phyloP scores from a whole-genome alignment of 768 basidiomycete genomes.

The Lyophyllum shimeji region DNA sequence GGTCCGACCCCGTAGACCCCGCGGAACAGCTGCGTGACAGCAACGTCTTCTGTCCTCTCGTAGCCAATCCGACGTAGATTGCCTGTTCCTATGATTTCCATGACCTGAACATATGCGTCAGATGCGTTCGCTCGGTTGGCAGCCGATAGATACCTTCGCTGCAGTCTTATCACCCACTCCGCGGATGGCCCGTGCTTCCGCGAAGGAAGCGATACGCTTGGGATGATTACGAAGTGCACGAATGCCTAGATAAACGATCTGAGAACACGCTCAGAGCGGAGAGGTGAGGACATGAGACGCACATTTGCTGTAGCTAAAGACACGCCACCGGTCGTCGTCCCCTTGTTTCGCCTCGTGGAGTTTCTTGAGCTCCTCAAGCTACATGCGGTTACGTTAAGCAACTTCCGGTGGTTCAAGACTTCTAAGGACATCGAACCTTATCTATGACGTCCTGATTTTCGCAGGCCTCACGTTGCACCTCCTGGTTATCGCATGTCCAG shows the following conservation, averaged over 20 bases:
- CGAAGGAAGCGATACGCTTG: conserved; percentile 53
- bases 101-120: conserved; percentile 48
- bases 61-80: conserved; percentile 65
- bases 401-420: background rate
- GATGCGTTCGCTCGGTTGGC: background rate
- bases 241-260: conserved; percentile 45
- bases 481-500: conserved; percentile 64
- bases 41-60: conserved; percentile 65
- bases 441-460: conserved; percentile 75
- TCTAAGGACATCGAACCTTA: conserved; percentile 45
- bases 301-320: conserved; percentile 68
- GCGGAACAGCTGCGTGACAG: conserved; percentile 57
- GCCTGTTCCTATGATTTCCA: conserved; percentile 79
- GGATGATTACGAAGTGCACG: conserved; percentile 55
- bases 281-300: conserved; percentile 10
- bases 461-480: conserved; percentile 32
- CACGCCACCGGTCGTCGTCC: conserved; percentile 69
- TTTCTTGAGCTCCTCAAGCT: conserved; percentile 68
- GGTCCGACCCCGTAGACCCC: conserved; percentile 87
- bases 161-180: conserved; percentile 79
- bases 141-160: conserved; percentile 46
- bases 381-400: background rate
- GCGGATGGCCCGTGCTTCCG: conserved; percentile 57
- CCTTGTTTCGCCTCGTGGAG: conserved; percentile 62
- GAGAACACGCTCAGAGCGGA: background rate